These are phyloP conservation scores for Podila minutissima DNA, from an alignment of 192 early-diverging fungal species.

Conservation along the genomic window DNA sequence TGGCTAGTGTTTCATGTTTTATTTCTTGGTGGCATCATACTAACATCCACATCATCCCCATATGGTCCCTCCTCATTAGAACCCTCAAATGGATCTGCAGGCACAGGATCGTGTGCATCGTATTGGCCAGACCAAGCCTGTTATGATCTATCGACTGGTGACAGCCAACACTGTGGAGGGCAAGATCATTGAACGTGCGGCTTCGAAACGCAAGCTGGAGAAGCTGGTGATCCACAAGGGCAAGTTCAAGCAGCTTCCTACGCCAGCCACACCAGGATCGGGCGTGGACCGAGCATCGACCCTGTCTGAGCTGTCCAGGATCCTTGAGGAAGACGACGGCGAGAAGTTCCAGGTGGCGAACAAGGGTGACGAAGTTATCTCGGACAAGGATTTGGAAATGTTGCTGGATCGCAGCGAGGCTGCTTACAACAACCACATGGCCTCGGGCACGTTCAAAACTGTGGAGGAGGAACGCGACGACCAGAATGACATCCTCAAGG, in stretches of 20 bases:
- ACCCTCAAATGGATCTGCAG: slow-evolving; percentile 98
- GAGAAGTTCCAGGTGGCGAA: slow-evolving; percentile 69
- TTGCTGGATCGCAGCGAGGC: slow-evolving; percentile 62
- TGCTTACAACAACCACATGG: slow-evolving; percentile 51
- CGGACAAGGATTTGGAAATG: slow-evolving; percentile 65
- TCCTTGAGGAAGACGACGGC: slow-evolving; percentile 76
- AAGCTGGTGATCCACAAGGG: slow-evolving; percentile 96
- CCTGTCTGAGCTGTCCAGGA: slow-evolving; percentile 75
- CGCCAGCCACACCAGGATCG: background rate
- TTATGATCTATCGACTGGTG: slow-evolving; percentile 91
- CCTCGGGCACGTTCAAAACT: slow-evolving; percentile 54
- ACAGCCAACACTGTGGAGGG: slow-evolving; percentile 87
- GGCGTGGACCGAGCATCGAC: slow-evolving; percentile 56
- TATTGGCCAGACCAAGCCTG: slow-evolving; percentile 93
- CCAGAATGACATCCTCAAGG: slow-evolving; percentile 58
- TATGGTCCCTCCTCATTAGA: slow-evolving; percentile 56
- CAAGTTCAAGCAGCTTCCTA: slow-evolving; percentile 72
- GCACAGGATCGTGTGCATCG: slow-evolving; percentile 97
- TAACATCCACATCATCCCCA: background rate
- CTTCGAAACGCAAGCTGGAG: slow-evolving; percentile 88
- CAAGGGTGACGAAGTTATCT: slow-evolving; percentile 66
- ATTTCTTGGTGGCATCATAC: background rate
- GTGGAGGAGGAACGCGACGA: slow-evolving; percentile 58
- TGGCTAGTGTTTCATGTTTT: background rate
- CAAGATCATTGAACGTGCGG: slow-evolving; percentile 83